A percentile compares a stretch with the other conserved stretches of the same genome.
phyloP scores from a whole-genome alignment of 1,139 yeast species.

The Pichia sp. region DNA sequence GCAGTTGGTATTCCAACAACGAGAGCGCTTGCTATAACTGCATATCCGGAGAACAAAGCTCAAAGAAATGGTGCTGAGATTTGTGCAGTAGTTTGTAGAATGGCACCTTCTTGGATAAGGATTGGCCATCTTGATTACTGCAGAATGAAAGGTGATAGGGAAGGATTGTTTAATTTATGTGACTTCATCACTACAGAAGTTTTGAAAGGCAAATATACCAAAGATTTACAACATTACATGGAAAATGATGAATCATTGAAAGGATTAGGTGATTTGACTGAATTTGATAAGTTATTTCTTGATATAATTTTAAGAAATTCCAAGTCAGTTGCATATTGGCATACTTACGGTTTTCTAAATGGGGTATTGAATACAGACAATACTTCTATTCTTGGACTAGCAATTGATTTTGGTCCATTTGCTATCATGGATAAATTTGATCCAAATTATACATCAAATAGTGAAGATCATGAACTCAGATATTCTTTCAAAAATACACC shows the following conservation, averaged over 20 bases:
- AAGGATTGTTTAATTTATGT: slow-evolving; percentile 53
- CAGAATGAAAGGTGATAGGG: slow-evolving; percentile 64
- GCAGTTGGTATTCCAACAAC: slow-evolving; percentile 85
- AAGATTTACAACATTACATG: slow-evolving; percentile 15
- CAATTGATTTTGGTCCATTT: slow-evolving; percentile 94
- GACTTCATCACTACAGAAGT: slow-evolving; percentile 69
- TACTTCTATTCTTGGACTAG: slow-evolving; percentile 76
- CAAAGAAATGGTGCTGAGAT: slow-evolving; percentile 64
- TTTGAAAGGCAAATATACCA: slow-evolving; percentile 39
- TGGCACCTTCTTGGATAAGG: slow-evolving; percentile 82
- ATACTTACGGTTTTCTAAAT: slow-evolving; percentile 82
- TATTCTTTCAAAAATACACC: slow-evolving; percentile 82
- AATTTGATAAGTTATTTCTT: slow-evolving; percentile 64
- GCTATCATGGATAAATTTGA: slow-evolving; percentile 75
- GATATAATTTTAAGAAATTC: slow-evolving; percentile 73
- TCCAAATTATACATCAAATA: slow-evolving; percentile 80
- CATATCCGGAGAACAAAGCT: slow-evolving; percentile 70
- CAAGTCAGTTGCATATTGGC: slow-evolving; percentile 75
- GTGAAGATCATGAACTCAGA: slow-evolving; percentile 67
- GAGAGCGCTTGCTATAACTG: slow-evolving; percentile 67
- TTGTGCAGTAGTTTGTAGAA: slow-evolving; percentile 80
- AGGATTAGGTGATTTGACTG: slow-evolving; percentile 35
- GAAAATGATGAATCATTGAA: slow-evolving; percentile 12
- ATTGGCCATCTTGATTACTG: slow-evolving; percentile 86
- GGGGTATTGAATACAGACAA: slow-evolving; percentile 95